Conservation (phyloP, 768 basidiomycete genomes). For the Mycena olivaceomarginata region DNA sequence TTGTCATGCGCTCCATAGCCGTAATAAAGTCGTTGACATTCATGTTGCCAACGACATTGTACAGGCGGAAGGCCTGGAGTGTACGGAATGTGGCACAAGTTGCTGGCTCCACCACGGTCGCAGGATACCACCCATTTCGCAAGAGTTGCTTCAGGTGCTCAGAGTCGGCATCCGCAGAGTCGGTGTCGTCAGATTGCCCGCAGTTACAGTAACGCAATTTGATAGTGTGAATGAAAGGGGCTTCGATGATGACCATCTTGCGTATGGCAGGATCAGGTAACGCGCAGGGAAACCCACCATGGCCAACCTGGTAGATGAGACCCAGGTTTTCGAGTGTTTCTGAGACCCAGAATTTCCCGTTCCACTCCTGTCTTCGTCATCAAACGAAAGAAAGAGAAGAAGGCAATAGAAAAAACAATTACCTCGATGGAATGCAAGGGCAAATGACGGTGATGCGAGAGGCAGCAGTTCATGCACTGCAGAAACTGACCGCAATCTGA, state of each 20-base stretch:
- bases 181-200: background rate
- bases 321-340: conserved; percentile 24
- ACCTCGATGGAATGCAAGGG: conserved; percentile 23
- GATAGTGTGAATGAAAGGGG: conserved; percentile 26
- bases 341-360: conserved; percentile 32
- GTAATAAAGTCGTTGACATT: conserved; percentile 19
- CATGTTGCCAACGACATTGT: conserved; percentile 34
- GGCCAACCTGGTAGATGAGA: conserved; percentile 41
- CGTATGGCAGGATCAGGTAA: background rate
- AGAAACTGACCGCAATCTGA: conserved; percentile 15
- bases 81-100: conserved; percentile 30
- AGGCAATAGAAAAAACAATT: background rate
- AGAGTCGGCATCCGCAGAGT: background rate
- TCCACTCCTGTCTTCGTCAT: conserved; percentile 36
- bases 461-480: conserved; percentile 24
- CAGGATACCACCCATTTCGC: conserved; percentile 24
- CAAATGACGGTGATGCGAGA: background rate
- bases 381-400: background rate
- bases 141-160: conserved; percentile 12
- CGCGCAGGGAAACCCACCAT: conserved; percentile 18
- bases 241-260: conserved; percentile 32
- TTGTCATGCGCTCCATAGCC: conserved; percentile 16
- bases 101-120: conserved; percentile 34
- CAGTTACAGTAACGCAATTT: conserved; percentile 35
- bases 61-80: conserved; percentile 34